Evolutionary conservation across 2,329 filamentous ascomycete species (phyloP), one percentile per base, ranked within the genome.

Genomic region (Westerdykella aurantiaca): DNA sequence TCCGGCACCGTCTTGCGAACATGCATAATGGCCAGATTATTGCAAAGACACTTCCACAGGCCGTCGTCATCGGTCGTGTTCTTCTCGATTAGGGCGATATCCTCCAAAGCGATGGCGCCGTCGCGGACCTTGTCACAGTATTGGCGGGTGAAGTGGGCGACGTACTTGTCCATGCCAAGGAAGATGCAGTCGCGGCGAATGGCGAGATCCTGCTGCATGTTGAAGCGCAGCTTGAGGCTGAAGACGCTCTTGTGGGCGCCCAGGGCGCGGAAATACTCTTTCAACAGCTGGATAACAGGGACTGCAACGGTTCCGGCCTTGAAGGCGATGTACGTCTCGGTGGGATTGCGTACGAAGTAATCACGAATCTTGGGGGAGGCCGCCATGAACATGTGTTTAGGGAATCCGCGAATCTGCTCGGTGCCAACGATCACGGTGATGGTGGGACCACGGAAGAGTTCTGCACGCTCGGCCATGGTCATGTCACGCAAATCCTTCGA

Each of bases 301-400:
- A 39, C 22, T 12, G 53, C 48, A 50, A 63, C 59, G 1, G 48
- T 51, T 1, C 44, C 45, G 0, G 41, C 51, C 0, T 52, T 41
- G 2, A 62, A 48, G 0, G 18, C 14, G 33, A 62, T 53, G 4
- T 38, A 43, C 1, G 29, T 49, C 1, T 45, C 52, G 2, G 47
- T 31, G 1, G 57, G 51, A 4, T 54, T 39, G 1, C 55, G 25
- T 0, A 41, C 47, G 39, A 61, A 63, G 46, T 56, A 41, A 17
- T 52, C 45, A 37, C 50, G 41, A 0, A 57, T 59, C 23, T 52
- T 58, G 1, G 16, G 2, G 0, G 59, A 63, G 18, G 54, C 58
- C 25, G 61, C 57, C 57, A 61, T 63, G 11, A 62, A 41, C 11
- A 60, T 47, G 16, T 56, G 52, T 46, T 59, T 61, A 0, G 61